phyloP scores from a whole-genome alignment of 345 rosid genomes.

The Pugionium cornutum region DNA sequence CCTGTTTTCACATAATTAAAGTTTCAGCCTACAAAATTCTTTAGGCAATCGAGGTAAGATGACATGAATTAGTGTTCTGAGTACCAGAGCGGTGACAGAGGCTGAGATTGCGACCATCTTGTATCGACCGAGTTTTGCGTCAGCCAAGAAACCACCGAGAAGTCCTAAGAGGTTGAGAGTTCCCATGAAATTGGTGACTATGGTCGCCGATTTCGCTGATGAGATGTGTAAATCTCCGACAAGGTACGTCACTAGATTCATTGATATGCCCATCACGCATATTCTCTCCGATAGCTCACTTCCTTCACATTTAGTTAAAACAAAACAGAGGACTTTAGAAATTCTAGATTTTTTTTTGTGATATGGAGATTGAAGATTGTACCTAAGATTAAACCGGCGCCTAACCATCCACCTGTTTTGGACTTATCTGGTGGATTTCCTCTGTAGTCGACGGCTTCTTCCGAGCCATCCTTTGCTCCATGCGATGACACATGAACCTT shows the following conservation, averaged over 20 bases:
- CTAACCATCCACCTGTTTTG: conserved; percentile 88
- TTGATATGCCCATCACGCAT: conserved; percentile 88
- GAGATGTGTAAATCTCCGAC: conserved; percentile 76
- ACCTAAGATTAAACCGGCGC: conserved; percentile 93
- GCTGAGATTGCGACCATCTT: conserved; percentile 67
- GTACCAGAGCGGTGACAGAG: conserved; percentile 66
- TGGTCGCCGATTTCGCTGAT: conserved; percentile 76
- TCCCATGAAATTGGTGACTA: conserved; percentile 90
- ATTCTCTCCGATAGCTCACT: conserved; percentile 88
- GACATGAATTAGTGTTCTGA: conserved; percentile 4
- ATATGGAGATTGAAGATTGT: background rate
- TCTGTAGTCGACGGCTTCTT: conserved; percentile 49
- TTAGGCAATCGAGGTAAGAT: background rate
- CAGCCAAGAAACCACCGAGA: conserved; percentile 90
- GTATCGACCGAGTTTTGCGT: conserved; percentile 86
- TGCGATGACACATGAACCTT: conserved; percentile 45
- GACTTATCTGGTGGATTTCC: conserved; percentile 75
- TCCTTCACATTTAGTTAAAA: conserved; percentile 45
- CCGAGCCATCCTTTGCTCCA: conserved; percentile 49
- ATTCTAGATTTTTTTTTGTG: background rate
- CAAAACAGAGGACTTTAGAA: conserved; percentile 10
- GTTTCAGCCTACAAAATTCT: background rate
- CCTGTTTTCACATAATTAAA: conserved; percentile 44
- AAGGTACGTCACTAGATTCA: conserved; percentile 86
- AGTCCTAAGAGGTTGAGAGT: conserved; percentile 84